Base-by-base conservation (phyloP, 2,329 filamentous ascomycete species). In the Sporothrix schenckii region DNA sequence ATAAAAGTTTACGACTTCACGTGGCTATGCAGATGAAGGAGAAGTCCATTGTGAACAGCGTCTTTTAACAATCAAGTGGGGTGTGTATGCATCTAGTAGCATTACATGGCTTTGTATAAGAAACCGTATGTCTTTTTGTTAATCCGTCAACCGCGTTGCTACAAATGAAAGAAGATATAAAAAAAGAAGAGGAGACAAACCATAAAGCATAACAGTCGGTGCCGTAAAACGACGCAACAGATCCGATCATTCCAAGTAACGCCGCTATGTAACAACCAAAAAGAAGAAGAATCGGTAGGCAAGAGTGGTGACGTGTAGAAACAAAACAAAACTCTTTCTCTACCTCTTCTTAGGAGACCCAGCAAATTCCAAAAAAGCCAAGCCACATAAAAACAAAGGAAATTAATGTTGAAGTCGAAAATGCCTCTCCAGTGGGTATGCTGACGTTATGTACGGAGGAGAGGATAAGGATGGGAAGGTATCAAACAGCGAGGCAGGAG, bases 341-440 rank as follows among this genome's bases (percentile, higher is more conserved):
- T 49, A 21, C 60, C 19, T 52, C 21, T 70, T 34, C 9, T 41
- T 24, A 11, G 39, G 16, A 66, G 14, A 50, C 24, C 14, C 41
- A 68, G 56, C 56, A 66, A 61, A 70, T 49, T 54, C 3, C 54
- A 66, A 13, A 47, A 47, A 47, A 69, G 54, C 50, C 61, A 53
- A 66, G 53, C 58, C 44, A 10, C 41, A 41, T 56, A 39, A 68
- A 67, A 60, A 47, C 61, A 50, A 69, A 52, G 11, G 41, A 66
- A 68, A 63, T 49, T 49, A 49, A 49, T 49, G 39, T 34, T 53
- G 39, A 60, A 24, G 54, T 58, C 21, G 61, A 41, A 66, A 58
- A 30, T 58, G n/a, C 66, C 70, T 61, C 47, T 65, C 68, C 69
- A 41, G 53, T 49, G 71, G 69, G 69, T 72, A 71, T 72, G 72